Base-by-base conservation (phyloP, 2,329 filamentous ascomycete species). In the Fusarium keratoplasticum region DNA sequence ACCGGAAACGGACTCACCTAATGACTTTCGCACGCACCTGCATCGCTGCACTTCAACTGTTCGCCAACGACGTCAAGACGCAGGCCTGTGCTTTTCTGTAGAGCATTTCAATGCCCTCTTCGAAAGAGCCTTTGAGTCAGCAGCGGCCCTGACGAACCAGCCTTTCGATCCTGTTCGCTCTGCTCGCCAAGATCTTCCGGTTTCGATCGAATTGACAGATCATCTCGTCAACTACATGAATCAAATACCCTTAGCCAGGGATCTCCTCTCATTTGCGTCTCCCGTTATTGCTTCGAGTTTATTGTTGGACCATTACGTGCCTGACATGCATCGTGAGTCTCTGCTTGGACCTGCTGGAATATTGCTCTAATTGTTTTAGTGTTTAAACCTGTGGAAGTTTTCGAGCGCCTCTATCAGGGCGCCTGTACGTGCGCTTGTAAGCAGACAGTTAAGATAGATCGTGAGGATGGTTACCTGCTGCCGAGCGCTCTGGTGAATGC, bases 91-190 rank as follows among this genome's bases (percentile, higher is more conserved):
- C 18, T 61, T 47, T 20, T 61, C 59, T 35, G 59, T 61, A 22
- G 59, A 61, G 42, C 40, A 61, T 50, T 33, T 47, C 16, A 61
- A 61, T 36, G 29, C 40, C n/a, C 29, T 61, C 7, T 61, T 61
- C 31, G 59, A 61, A 35, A 61, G 59, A 47, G 40, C 38, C 18
- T 61, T 61, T 61, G 59, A 61, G 40, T 57, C 40, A 61, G 40
- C 38, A 31, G 40, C 31, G n/a, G 35, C 40, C 27, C n/a, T 61
- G 42, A 29, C 50, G 31, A 22, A 50, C 40, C 59, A 61, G 29
- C 20, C 59, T 27, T 50, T 61, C 29, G 59, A 61, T 47, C 59
- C 38, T 18, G 33, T 61, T 36, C 40, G 40, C 42, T 33, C 31
- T 35, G 59, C 59, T 35, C 40, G 59, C 31, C 58, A 44, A 27